These are phyloP conservation scores for Boletus rubroflammeus DNA, from an alignment of 768 basidiomycete genomes.

Conservation along the genomic window DNA sequence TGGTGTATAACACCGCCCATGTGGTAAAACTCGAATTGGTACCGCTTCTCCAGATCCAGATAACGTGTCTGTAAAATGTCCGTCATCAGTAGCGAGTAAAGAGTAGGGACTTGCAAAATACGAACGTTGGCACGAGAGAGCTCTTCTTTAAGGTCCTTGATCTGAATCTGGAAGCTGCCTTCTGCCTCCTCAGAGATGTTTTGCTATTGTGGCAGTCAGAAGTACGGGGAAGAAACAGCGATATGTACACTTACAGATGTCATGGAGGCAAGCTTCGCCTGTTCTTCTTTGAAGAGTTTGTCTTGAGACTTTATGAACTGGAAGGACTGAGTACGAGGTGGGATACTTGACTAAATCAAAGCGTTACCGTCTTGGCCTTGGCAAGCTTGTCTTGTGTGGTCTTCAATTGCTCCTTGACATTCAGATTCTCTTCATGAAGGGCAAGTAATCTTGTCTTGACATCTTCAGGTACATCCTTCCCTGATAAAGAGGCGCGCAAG, in stretches of 20 bases:
- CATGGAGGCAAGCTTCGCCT: constrained; percentile 50
- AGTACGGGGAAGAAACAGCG: not conserved
- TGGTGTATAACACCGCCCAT: constrained; percentile 76
- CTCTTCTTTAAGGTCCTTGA: constrained; percentile 65
- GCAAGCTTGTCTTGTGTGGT: constrained; percentile 69
- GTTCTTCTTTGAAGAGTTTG: constrained; percentile 80
- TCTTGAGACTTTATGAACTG: constrained; percentile 94
- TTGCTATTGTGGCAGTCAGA: constrained; percentile 24
- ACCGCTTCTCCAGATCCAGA: constrained; percentile 54
- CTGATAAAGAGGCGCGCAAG: constrained; percentile 69
- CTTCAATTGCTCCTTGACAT: constrained; percentile 67
- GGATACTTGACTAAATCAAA: not conserved
- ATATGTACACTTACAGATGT: constrained; percentile 39
- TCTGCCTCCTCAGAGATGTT: constrained; percentile 73
- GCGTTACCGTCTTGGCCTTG: constrained; percentile 69
- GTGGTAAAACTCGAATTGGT: constrained; percentile 73
- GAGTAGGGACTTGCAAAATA: not conserved
- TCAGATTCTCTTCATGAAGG: constrained; percentile 75
- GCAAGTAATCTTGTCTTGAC: constrained; percentile 69
- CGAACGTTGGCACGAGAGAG: constrained; percentile 53
- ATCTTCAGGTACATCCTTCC: constrained; percentile 80
- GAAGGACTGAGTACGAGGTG: not conserved
- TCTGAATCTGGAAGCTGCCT: constrained; percentile 58
- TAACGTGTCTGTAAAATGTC: constrained; percentile 40
- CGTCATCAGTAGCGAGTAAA: not conserved